Conservation (phyloP, 306 rosid genomes). For the Oxytropis ochrocephala region DNA sequence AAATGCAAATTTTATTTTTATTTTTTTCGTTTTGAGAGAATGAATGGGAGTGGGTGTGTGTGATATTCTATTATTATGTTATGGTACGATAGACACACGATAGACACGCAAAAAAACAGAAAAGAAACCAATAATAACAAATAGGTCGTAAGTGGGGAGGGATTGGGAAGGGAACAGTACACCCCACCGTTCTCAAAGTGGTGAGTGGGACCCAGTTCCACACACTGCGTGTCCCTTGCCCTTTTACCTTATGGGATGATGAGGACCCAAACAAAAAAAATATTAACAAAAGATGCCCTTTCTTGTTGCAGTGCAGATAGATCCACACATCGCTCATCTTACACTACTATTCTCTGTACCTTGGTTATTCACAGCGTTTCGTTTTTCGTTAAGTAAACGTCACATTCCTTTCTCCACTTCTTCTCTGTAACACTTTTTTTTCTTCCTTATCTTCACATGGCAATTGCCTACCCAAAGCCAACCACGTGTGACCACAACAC, state of each 20-base stretch:
- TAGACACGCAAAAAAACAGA: background rate
- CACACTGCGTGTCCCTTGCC: slow-evolving; percentile 40
- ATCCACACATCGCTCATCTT: slow-evolving; percentile 17
- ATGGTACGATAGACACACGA: background rate
- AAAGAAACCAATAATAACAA: background rate
- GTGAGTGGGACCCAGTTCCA: slow-evolving; percentile 19
- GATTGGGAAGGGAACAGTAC: slow-evolving; percentile 25
- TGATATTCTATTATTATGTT: slow-evolving; percentile 10
- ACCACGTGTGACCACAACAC: slow-evolving; percentile 16
- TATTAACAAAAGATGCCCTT: slow-evolving; percentile 13
- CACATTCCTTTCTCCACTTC: slow-evolving; percentile 24
- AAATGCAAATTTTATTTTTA: background rate
- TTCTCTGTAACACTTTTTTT: background rate
- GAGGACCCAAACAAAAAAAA: slow-evolving; percentile 13
- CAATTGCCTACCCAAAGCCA: background rate
- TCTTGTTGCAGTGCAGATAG: background rate
- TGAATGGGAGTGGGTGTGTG: background rate
- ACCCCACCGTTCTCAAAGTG: slow-evolving; percentile 26
- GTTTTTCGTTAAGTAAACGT: slow-evolving; percentile 33
- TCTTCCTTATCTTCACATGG: slow-evolving; percentile 20
- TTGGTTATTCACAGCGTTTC: slow-evolving; percentile 11
- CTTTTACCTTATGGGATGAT: slow-evolving; percentile 1
- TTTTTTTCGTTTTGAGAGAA: background rate
- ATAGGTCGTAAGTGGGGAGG: slow-evolving; percentile 16
- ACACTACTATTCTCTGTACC: background rate